phyloP scores from a whole-genome alignment of 1,284 basidiomycete species.

The Apiotrichum gracile region DNA sequence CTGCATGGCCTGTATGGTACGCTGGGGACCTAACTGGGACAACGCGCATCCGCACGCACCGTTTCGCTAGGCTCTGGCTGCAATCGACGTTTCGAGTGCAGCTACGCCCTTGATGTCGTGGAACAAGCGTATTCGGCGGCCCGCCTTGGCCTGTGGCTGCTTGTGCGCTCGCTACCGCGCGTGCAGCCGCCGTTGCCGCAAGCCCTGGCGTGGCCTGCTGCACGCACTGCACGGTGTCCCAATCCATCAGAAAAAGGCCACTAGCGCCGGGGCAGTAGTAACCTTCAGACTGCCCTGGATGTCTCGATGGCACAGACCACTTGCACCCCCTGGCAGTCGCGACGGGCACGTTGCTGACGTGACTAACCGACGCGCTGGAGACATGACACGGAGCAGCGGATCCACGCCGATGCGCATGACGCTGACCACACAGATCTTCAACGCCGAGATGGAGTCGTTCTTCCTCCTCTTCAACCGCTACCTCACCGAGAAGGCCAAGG shows the following conservation, averaged over 20 bases:
- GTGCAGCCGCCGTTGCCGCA: neutral
- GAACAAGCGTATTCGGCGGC: neutral
- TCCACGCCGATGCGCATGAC: neutral
- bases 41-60: too few relatives aligned
- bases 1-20: too few relatives aligned
- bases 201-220: too few relatives aligned
- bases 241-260: too few relatives aligned
- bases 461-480: slow-evolving; percentile 99
- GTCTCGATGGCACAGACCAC: too few relatives aligned
- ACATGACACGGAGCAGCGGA: neutral
- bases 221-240: too few relatives aligned
- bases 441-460: slow-evolving; percentile 97
- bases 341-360: too few relatives aligned
- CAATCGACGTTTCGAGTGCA: neutral
- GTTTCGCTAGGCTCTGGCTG: neutral
- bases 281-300: too few relatives aligned
- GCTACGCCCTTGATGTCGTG: neutral
- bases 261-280: too few relatives aligned
- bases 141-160: neutral
- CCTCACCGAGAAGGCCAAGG: slow-evolving; percentile 89
- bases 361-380: too few relatives aligned
- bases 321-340: too few relatives aligned
- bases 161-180: neutral
- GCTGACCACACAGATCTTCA: slow-evolving; percentile 65
- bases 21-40: too few relatives aligned